A percentile compares a stretch with the other conserved stretches of the same genome.
phyloP scores from a whole-genome alignment of 306 rosid genomes.

The Cucurbita moschata region DNA sequence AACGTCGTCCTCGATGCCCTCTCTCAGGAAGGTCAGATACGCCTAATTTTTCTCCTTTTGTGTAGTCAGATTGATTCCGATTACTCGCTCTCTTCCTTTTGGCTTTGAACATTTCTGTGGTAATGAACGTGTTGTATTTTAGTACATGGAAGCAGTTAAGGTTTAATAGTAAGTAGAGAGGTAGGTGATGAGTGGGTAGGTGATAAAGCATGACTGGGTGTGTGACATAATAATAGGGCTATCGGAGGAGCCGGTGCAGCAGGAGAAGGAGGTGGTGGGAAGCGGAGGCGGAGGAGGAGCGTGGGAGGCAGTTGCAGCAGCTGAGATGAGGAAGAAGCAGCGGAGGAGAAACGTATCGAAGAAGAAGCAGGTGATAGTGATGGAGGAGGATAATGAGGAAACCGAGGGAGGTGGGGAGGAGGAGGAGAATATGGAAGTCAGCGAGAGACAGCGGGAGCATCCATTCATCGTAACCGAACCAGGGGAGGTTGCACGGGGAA shows the following conservation, averaged over 20 bases:
- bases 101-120: neutral
- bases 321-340: conserved; percentile 29
- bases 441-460: conserved; percentile 78
- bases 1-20: conserved; percentile 54
- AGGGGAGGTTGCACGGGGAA: conserved; percentile 98
- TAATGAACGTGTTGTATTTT: too few species aligned
- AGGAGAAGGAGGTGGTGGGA: conserved; percentile 54
- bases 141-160: neutral
- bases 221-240: conserved; percentile 28
- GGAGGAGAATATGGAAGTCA: conserved; percentile 17
- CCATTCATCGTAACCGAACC: conserved; percentile 95
- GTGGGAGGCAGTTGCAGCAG: conserved; percentile 21
- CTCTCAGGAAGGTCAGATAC: conserved; percentile 65
- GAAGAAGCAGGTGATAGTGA: conserved; percentile 5
- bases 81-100: neutral
- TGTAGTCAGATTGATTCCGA: neutral
- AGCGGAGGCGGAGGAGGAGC: conserved; percentile 61
- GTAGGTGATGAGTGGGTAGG: neutral
- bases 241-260: conserved; percentile 90
- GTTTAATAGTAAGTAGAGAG: neutral
- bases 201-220: neutral
- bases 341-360: conserved; percentile 23
- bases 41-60: neutral
- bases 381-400: conserved; percentile 10
- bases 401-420: conserved; percentile 21